Evolutionary conservation across 2,329 filamentous ascomycete genomes (phyloP), one percentile per base, ranked within the genome.

Genomic region (Gaeumannomyces sp.): DNA sequence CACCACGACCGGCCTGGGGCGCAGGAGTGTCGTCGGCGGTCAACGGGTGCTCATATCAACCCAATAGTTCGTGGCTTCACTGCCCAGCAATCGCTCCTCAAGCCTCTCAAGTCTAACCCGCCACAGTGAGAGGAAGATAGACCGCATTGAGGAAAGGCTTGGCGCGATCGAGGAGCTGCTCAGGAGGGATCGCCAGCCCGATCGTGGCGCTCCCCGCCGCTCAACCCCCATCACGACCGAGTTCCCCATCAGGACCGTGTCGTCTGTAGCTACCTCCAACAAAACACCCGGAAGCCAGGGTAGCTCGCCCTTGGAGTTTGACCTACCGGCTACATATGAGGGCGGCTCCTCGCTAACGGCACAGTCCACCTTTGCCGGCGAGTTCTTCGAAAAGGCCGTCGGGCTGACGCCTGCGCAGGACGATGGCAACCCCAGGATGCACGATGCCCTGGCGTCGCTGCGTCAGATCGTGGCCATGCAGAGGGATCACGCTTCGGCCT

Each of bases 391-490:
- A 22, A 33, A 60, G 11, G 59, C 59, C 5, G 59, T 60, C 31
- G 59, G 59, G 13, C 11, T 25, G 59, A 60, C 59, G 6, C 59
- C 59, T 4, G 59, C n/a, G 31, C 31, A 60, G 31, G 31, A 60
- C 31, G 59, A 60, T 13, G 28, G 25, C 31, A 60, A 60, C 59
- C n/a, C 59, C 29, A 33, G 59, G 31, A 60, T 60, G 59, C 31
- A 38, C 31, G 59, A 60, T 14, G 59, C 59, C 31, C 59, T 60
- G 13, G 59, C 59, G 14, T 60, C 59, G 4, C 59, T 60, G 29
- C 31, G 28, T n/a, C 59, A 60, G 59, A 60, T 60, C 31, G 59
- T 60, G 22, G 31, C 59, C 59, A 60, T 60, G 59, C 59, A 60
- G 59, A 60, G 31, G 31, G 59, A 60, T 14, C 31, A n/a, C 10